phyloP scores from a whole-genome alignment of 441 rosid species.

The Populus trichocarpa region DNA sequence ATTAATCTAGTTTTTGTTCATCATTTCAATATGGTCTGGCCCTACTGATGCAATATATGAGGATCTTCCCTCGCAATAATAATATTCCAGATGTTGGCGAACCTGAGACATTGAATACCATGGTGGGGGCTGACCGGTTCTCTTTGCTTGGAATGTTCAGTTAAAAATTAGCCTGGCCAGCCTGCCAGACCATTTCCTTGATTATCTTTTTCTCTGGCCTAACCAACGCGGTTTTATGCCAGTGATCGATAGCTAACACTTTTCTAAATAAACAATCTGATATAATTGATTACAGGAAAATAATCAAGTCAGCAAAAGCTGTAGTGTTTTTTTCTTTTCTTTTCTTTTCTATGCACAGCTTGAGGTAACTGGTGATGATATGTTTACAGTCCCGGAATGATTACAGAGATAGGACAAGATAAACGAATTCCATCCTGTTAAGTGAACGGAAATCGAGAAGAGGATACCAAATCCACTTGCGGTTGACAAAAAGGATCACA shows the following conservation, averaged over 20 bases:
- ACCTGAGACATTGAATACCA: slow-evolving; percentile 38
- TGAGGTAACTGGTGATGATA: not conserved
- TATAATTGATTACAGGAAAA: not conserved
- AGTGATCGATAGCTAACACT: not conserved
- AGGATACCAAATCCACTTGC: slow-evolving; percentile 25
- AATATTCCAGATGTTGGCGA: slow-evolving; percentile 59
- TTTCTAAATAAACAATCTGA: not conserved
- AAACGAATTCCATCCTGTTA: not conserved
- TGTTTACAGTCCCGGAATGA: slow-evolving; percentile 12
- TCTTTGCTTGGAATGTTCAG: slow-evolving; percentile 33
- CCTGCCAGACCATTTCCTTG: slow-evolving; percentile 1
- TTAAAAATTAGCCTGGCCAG: not conserved
- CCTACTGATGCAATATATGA: slow-evolving; percentile 32
- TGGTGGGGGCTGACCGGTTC: slow-evolving; percentile 45
- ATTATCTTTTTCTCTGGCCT: not conserved
- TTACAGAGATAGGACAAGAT: slow-evolving; percentile 4
- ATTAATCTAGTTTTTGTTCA: slow-evolving; percentile 17
- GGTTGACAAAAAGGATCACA: slow-evolving; percentile 34
- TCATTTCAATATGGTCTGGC: slow-evolving; percentile 12
- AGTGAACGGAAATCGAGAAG: slow-evolving; percentile 20
- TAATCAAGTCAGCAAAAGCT: not conserved
- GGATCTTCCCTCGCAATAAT: slow-evolving; percentile 45
- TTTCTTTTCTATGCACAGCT: not conserved
- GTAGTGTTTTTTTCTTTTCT: too few relatives aligned
- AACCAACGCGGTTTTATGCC: slow-evolving; percentile 17